Evolutionary conservation across 148 eudicot species (phyloP).

Genomic region (Nyssa sinensis): DNA sequence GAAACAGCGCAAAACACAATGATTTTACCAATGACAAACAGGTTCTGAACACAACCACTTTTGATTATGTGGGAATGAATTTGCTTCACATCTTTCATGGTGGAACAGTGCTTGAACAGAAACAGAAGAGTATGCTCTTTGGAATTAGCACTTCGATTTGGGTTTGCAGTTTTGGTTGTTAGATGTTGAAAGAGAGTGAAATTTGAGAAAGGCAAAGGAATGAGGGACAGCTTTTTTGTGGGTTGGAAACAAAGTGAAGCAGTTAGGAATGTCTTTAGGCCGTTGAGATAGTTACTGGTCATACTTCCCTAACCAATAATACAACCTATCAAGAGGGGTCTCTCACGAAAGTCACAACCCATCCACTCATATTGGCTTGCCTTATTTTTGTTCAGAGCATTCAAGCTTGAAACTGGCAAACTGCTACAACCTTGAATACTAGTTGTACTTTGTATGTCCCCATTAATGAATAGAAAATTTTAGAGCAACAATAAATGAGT

Average conservation of each 20-base stretch:
- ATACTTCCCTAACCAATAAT: neutral
- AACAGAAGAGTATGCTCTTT: slow-evolving; percentile 24
- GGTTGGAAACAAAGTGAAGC: neutral
- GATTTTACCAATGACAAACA: slow-evolving; percentile 28
- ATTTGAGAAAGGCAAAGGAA: slow-evolving; percentile 8
- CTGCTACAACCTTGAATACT: neutral
- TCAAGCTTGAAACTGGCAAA: too few species aligned
- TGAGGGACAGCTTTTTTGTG: neutral
- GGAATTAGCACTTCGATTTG: slow-evolving; percentile 5
- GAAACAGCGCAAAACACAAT: slow-evolving; percentile 32
- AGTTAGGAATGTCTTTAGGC: slow-evolving; percentile 1
- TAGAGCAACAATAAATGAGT: too few species aligned
- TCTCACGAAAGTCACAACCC: neutral
- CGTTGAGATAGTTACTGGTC: slow-evolving; percentile 9
- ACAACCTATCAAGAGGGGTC: neutral
- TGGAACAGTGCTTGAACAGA: slow-evolving; percentile 22
- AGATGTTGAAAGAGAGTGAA: slow-evolving; percentile 1
- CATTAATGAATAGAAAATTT: neutral
- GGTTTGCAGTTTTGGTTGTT: neutral
- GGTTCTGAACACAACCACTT: slow-evolving; percentile 23
- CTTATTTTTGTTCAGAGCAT: neutral
- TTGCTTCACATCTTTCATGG: slow-evolving; percentile 19
- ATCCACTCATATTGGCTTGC: neutral
- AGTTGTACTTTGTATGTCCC: neutral
- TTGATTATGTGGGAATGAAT: slow-evolving; percentile 28